Base-by-base conservation (phyloP, 1,284 basidiomycete genomes). In the Fomitopsis betulina region DNA sequence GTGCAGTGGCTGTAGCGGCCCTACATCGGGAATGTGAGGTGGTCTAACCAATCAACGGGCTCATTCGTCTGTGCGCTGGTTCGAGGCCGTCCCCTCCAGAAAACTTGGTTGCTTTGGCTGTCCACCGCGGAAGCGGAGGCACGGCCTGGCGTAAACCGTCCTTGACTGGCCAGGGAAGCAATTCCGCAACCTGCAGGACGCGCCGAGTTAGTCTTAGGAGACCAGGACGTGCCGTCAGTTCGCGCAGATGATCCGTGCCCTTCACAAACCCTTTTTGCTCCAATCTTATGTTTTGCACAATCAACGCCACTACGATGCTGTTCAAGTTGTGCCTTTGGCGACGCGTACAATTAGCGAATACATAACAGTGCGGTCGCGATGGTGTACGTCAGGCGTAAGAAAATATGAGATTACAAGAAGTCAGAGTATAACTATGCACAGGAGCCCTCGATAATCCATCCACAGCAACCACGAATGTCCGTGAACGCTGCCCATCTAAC, bases 161-260 rank as follows among this genome's bases (percentile, higher is more conserved):
- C 85, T 82, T 84, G 85, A 84, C 81, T 77, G 84, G 82, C 85
- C 84, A 91, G 89, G 88, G 85, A 90, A 91, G 89, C 78, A 86
- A 91, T 91, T 90, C 85, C 83, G 89, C 89, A 91, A 85, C 82
- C 84, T 80, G 80, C 84, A 81, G 86, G 81, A 76, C 79, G 79
- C 72, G 83, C 89, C 89, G 84, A 91, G 87, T 90, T 90, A 88
- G 87, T 91, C 89, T 84, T 85, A 78, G 85, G 88, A 91, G 88
- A 90, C 73, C 82, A 88, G 89, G 87, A 73, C 81, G 78, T 68
- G 82, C 84, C 84, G 80, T 87, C 88, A 85, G 89, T 72, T 75
- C 89, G 89, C 85, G 87, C 83, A 75, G 63, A 77, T 79, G 81
- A 77, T 73, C 80, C 88, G 86, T 76, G 88, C 83, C 79, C 68